Conservation (phyloP, 352 stramenopile genomes). For the Pythium vanterpoolii region DNA sequence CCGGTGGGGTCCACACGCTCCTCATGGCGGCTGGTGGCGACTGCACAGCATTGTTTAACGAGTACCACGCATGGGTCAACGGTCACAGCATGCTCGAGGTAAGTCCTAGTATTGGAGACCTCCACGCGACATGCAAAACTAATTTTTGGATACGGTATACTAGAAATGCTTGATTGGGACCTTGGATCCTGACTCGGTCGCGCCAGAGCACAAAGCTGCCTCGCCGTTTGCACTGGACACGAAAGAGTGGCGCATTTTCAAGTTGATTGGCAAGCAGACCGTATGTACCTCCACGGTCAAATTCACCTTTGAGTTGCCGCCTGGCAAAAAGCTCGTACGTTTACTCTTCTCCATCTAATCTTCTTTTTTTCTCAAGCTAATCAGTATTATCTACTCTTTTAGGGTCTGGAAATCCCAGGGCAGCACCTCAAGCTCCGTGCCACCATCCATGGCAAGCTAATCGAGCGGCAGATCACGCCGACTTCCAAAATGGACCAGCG, state of each 20-base stretch:
- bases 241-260: constrained; percentile 66
- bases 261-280: constrained; percentile 51
- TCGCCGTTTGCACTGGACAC: constrained; percentile 49
- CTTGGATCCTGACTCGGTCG: constrained; percentile 53
- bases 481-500: constrained; percentile 70
- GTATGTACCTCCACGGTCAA: constrained; percentile 60
- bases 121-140: not conserved
- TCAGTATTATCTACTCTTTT: not conserved
- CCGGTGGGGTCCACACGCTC: constrained; percentile 93
- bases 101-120: not conserved
- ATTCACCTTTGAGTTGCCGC: constrained; percentile 73
- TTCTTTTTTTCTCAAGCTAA: not conserved
- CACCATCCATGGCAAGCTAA: constrained; percentile 67
- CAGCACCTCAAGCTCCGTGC: constrained; percentile 81
- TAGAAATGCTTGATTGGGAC: constrained; percentile 79
- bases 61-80: constrained; percentile 96
- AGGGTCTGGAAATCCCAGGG: constrained; percentile 65
- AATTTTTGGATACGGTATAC: not conserved
- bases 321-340: constrained; percentile 52
- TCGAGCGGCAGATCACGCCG: constrained; percentile 76
- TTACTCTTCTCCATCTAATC: not conserved
- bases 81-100: constrained; percentile 86
- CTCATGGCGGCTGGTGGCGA: constrained; percentile 91
- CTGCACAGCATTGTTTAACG: constrained; percentile 95
- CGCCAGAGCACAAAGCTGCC: constrained; percentile 26